Base-by-base conservation (phyloP, 208 protist genomes). In the Leptomonas pyrrhocoris region DNA sequence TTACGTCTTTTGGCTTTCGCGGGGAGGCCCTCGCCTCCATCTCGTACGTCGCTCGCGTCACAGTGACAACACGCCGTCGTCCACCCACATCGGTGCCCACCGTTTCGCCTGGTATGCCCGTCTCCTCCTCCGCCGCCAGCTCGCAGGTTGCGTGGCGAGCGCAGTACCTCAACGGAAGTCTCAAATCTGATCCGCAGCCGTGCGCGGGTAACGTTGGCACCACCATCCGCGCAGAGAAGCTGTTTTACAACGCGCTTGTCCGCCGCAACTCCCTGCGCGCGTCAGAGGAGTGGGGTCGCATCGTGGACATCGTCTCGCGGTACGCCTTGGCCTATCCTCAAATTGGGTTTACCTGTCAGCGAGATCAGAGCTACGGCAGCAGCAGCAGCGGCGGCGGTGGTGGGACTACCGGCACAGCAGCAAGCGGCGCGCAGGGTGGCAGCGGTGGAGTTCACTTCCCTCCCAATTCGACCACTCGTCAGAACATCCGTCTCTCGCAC, bases 1-100 rank as follows among this genome's bases (percentile, higher is more conserved):
- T 98, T 60, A 56, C 61, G 15, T 97, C 96, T 12, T 98, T 97
- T 74, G 96, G 96, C 28, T 98, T 98, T 55, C 88, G 96, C 48
- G 94, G 96, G 6, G 94, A 98, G 78, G 94, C 96, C 16, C 79
- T 98, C 19, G 88, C 91, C 15, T 93, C 91, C 19, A 67, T 97
- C 34, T 95, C 91, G 34, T 94, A 94, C 54, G 91, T 95, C 13
- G 73, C 87, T 1, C 80, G 84, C n/a, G 85, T 94, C 13, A 90
- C 75, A 8, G 83, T 94, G 19, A 90, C 81, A 11, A 94, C 93
- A 15, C 79, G 82, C 46, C 70, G 75, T 31, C 83, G 82, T 13
- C 21, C 53, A 38, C 5, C 50, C 11, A 12, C 25, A 31, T 11
- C 34, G 19, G 2, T 45, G 13, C 36, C 49, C 0, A 13, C 27